Evolutionary conservation across 441 rosid species (phyloP).

Genomic region (Pelargonium australe): DNA sequence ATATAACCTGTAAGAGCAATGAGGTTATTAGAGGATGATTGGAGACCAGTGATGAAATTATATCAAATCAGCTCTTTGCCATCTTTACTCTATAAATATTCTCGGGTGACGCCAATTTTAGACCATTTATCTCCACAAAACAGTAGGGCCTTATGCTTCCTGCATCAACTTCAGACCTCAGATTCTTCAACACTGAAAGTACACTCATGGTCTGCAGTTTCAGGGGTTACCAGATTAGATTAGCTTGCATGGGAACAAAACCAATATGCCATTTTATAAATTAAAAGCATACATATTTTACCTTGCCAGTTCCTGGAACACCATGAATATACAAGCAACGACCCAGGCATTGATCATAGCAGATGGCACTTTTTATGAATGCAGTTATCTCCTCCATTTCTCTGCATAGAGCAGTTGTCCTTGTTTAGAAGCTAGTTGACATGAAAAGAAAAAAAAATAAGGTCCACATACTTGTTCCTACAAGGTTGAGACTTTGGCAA

Average conservation of each 20-base stretch:
- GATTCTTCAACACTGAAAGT: slow-evolving; percentile 70
- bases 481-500: slow-evolving; percentile 85
- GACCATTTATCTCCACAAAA: slow-evolving; percentile 93
- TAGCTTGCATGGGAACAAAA: background rate
- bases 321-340: slow-evolving; percentile 92
- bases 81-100: slow-evolving; percentile 65
- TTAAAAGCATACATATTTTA: slow-evolving; percentile 17
- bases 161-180: slow-evolving; percentile 78
- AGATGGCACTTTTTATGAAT: slow-evolving; percentile 79
- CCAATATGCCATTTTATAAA: background rate
- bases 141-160: slow-evolving; percentile 64
- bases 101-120: slow-evolving; percentile 87
- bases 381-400: slow-evolving; percentile 87
- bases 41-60: background rate
- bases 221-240: slow-evolving; percentile 11
- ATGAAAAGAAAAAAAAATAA: background rate
- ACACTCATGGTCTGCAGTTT: slow-evolving; percentile 78
- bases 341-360: slow-evolving; percentile 80
- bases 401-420: slow-evolving; percentile 23
- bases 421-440: slow-evolving; percentile 13
- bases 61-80: slow-evolving; percentile 6
- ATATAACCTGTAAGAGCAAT: slow-evolving; percentile 53
- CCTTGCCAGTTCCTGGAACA: slow-evolving; percentile 99
- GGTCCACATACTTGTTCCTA: slow-evolving; percentile 55
- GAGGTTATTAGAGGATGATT: slow-evolving; percentile 5